phyloP scores from a whole-genome alignment of 2,329 filamentous ascomycete genomes.

The Neonectria magnoliae region DNA sequence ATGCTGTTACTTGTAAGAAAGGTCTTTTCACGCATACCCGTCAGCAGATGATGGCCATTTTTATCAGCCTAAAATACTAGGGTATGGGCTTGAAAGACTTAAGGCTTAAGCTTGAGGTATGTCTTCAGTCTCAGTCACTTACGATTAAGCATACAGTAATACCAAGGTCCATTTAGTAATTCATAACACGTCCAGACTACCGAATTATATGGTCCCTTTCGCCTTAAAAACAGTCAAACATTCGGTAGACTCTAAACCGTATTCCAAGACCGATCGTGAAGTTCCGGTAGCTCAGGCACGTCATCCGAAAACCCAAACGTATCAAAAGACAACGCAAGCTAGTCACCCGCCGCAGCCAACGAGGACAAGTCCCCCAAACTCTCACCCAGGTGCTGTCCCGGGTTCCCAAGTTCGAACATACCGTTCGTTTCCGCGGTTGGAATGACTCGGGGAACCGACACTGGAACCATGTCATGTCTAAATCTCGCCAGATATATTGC shows the following conservation, averaged over 20 bases:
- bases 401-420: not conserved
- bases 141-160: no score
- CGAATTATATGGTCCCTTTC: no score
- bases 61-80: no score
- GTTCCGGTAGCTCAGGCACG: constrained; percentile 2
- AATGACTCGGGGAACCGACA: constrained; percentile 18
- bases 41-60: no score
- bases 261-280: constrained; percentile 20
- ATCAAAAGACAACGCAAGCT: constrained; percentile 20
- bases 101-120: no score
- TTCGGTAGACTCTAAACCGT: constrained; percentile 23
- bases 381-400: not conserved
- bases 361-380: not conserved
- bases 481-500: constrained; percentile 26
- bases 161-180: no score
- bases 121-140: no score
- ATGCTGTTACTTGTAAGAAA: no score
- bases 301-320: constrained; percentile 17
- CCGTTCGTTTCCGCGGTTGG: not conserved
- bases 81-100: no score
- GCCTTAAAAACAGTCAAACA: not conserved
- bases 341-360: constrained; percentile 7
- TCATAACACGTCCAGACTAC: no score
- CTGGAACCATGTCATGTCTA: constrained; percentile 18
- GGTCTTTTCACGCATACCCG: no score